Evolutionary conservation across 169 alveolate genomes (phyloP), one percentile per base, ranked within the genome.

Genomic region (Eimeria falciformis): DNA sequence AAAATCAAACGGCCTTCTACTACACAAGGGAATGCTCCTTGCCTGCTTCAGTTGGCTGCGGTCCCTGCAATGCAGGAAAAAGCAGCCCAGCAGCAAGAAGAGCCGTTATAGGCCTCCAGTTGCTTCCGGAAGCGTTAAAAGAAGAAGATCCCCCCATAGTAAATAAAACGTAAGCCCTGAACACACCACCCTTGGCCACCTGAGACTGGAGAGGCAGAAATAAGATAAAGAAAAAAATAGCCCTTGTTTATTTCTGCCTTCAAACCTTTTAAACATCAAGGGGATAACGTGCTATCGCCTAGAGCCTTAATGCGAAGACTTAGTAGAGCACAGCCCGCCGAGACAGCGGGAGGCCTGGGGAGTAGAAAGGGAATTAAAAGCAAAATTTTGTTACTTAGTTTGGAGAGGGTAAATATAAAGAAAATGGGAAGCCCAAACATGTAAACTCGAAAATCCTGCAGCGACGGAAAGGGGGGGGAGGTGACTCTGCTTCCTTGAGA

Each of bases 91-190:
- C 82, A 71, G 27, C 82, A 71, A 40, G 33, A 6, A 71, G 27
- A 71, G 56, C 82, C 9, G 23, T 25, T 11, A 43, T 21, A 37
- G 55, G 56, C 6, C 82, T 6, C 33, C 82, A 17, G 21, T 12
- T 29, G 82, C 82, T 37, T 9, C 56, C 55, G 56, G 18, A 14
- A n/a, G 40, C 46, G 56, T 4, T 25, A 23, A 21, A 7, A 2
- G 23, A 2, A 18, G 82, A 37, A 37, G 82, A 40, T 50, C 55
- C 56, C 82, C 82, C 55, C 82, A 71, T 71, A 40, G 82, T 71
- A 71, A 1, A 27, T 37, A 77, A n/a, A 77, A 27, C 65, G 40
- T 17, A 46, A 46, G 18, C 69, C 65, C 46, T 47, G 25, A 45
- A 78, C 17, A 11, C 46, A 47, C 45, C n/a, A 50, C 50, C 88